Evolutionary conservation across 768 basidiomycete species (phyloP), one percentile per base, ranked within the genome.

Genomic region (Mycena rosella): DNA sequence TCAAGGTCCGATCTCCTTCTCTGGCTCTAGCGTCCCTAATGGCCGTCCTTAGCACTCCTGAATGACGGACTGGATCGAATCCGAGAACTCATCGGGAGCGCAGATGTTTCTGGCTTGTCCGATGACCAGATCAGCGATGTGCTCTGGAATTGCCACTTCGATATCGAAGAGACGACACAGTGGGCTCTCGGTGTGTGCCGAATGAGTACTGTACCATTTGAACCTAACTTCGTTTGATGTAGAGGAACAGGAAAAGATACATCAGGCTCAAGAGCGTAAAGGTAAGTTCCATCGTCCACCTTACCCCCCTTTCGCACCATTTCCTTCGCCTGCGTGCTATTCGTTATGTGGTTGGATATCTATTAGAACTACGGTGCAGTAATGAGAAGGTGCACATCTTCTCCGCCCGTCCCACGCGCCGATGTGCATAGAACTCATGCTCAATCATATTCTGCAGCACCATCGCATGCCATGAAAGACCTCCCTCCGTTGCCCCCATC

Each of bases 101-200:
- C 88, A 74, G 85, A 85, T 18, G 74, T 84, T 27, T 90, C 90
- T 34, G 92, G 89, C 9, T 79, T 97, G 49, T 84, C 91, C 47
- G 94, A 97, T 76, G 78, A 82, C 36, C 84, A 89, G 56, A 92
- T 99, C 75, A 88, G 86, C 74, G 92, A 95, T 68, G 84, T 87
- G 0, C 82, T 99, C 51, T 99, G 96, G 92, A 89, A 99, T 73
- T 88, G 82, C 73, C 93, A 93, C 78, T 98, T 97, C 73, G 90
- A 97, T 74, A 85, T 92, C 18, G 89, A 95, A 36, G 86, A 90
- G 77, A 89, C 93, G 20, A 79, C 97, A 13, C 81, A 87, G 34
- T 94, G 89, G 88, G 82, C 94, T 29, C 71, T 92, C 40, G 91
- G 95, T 96, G 67, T 70, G 91, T 82, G 14, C 26, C n/a, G 40